Evolutionary conservation across 345 rosid genomes (phyloP).

Genomic region (Isatis tinctoria): DNA sequence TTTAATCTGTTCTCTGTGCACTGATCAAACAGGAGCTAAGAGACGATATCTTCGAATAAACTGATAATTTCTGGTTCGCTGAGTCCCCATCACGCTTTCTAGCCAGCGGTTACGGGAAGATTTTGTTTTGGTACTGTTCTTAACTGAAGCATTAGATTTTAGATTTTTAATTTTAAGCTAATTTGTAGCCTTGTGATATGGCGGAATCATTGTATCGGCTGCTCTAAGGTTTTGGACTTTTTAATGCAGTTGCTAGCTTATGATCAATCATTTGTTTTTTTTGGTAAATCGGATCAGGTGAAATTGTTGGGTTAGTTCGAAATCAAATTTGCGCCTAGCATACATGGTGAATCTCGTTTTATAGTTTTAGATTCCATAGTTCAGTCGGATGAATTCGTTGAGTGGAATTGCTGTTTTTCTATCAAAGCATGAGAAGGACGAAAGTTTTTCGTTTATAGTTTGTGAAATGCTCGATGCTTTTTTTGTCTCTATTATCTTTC

Average conservation of each 20-base stretch:
- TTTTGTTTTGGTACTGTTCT: neutral
- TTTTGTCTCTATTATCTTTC: neutral
- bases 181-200: neutral
- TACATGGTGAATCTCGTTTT: neutral
- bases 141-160: neutral
- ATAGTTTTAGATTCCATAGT: neutral
- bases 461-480: neutral
- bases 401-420: neutral
- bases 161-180: neutral
- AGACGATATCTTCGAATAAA: neutral
- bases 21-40: conserved; percentile 6
- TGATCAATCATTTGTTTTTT: neutral
- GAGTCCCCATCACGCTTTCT: neutral
- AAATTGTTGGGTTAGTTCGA: neutral
- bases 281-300: neutral
- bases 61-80: neutral
- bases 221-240: conserved; percentile 16
- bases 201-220: neutral
- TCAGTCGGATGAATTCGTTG: neutral
- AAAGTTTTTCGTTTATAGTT: neutral
- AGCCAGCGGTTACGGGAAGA: neutral
- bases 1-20: neutral
- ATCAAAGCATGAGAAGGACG: neutral
- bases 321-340: neutral
- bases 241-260: neutral